Base-by-base conservation (phyloP, 495 filamentous ascomycete species). In the Parachaetomium inaequale region DNA sequence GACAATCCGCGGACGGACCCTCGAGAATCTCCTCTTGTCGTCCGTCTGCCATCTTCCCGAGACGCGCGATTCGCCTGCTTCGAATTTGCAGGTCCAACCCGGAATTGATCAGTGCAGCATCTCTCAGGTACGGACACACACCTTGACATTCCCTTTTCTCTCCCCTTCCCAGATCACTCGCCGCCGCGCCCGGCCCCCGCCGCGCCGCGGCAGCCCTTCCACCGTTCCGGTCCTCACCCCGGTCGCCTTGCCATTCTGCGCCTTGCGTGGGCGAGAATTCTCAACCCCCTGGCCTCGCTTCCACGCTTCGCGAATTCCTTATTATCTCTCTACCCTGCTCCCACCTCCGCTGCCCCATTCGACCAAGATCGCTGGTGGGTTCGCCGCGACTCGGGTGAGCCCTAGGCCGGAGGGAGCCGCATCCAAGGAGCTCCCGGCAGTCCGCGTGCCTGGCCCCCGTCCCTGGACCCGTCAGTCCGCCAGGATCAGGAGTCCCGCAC, bases 401-500 rank as follows among this genome's bases (percentile, higher is more conserved):
- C 45, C 31, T 8, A 49, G 45, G 31, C 47, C 45, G 29, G 23
- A 32, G 58, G 12, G 31, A 29, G 46, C 47, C 36, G 53, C 45
- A 42, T 34, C 28, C 53, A 38, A 58, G 63, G 45, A 38, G 21
- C 47, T 50, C 31, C 58, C 64, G 34, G 64, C 49, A n/a, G n/a
- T n/a, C n/a, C 58, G 32, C 58, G 23, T 28, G 47, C 51, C 51
- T 60, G 57, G 55, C 36, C 36, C 70, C 52, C 63, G 58, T 38
- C 59, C 63, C 58, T 59, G 38, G 45, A 43, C 54, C 66, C 60
- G 64, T 42, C 49, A 59, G 61, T 36, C 32, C 63, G n/a, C 57
- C 52, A 51, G 64, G 52, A 59, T 68, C 58, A 57, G 46, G 58
- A 55, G 25, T 34, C 55, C n/a, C 55, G 12, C n/a, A n/a, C 51